Conservation (phyloP, 768 basidiomycete species). For the Tylopilus rubrobrunneus region DNA sequence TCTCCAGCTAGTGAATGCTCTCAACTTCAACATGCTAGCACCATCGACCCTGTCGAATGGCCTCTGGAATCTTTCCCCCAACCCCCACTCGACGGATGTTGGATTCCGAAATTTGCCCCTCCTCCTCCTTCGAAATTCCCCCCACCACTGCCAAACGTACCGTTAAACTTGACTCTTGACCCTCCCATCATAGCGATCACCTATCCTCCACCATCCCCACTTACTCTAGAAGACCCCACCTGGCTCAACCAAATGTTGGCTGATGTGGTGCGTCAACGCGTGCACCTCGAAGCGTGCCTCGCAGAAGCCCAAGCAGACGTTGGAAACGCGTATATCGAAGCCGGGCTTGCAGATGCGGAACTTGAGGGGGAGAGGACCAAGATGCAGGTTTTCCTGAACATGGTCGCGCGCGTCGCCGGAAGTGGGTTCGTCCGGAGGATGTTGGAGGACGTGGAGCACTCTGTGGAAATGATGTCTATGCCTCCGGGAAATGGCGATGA, state of each 20-base stretch:
- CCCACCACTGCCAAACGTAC: constrained; percentile 2
- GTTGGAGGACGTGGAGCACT: constrained; percentile 16
- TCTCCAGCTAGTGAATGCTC: neutral
- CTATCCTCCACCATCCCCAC: constrained; percentile 27
- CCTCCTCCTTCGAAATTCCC: constrained; percentile 16
- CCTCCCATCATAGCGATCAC: constrained; percentile 27
- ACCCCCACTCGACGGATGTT: constrained; percentile 25
- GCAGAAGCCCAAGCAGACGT: constrained; percentile 15
- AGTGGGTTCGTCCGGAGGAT: constrained; percentile 26
- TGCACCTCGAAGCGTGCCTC: constrained; percentile 16
- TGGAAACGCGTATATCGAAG: constrained; percentile 23
- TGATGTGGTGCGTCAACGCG: constrained; percentile 26
- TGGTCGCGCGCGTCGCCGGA: constrained; percentile 24
- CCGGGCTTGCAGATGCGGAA: constrained; percentile 25
- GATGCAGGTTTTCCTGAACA: constrained; percentile 26
- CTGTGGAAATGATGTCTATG: constrained; percentile 14
- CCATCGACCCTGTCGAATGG: constrained; percentile 14
- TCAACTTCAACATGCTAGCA: neutral
- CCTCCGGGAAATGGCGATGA: neutral
- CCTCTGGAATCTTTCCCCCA: constrained; percentile 28
- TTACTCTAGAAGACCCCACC: constrained; percentile 22
- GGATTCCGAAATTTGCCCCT: constrained; percentile 16
- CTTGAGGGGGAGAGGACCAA: constrained; percentile 18
- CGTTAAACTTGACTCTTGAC: constrained; percentile 8
- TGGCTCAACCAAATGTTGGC: constrained; percentile 27